Evolutionary conservation across 441 rosid species (phyloP).

Genomic region (Pelargonium fulgidum): DNA sequence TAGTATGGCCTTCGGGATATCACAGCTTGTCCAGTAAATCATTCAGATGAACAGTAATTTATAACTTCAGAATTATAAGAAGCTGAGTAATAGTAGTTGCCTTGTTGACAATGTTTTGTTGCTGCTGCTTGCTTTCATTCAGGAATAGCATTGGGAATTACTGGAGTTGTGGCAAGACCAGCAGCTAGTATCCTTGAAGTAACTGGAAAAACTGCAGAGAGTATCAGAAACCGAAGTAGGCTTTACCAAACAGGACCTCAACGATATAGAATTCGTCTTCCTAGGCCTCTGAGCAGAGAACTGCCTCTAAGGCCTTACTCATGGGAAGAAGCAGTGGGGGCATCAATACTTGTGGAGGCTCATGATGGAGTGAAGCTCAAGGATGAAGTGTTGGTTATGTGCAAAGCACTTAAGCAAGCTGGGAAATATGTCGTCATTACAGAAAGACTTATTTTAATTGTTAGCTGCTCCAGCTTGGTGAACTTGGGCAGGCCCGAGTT

Average conservation of each 20-base stretch:
- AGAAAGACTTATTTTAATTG: slow-evolving; percentile 47
- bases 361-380: slow-evolving; percentile 53
- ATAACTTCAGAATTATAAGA: not conserved
- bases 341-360: slow-evolving; percentile 56
- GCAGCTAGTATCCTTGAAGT: slow-evolving; percentile 96
- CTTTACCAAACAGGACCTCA: slow-evolving; percentile 54
- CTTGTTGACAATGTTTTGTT: slow-evolving; percentile 9
- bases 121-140: slow-evolving; percentile 19
- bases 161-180: slow-evolving; percentile 95
- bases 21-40: not conserved
- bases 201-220: slow-evolving; percentile 93
- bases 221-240: slow-evolving; percentile 85
- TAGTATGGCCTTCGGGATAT: not conserved
- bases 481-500: slow-evolving; percentile 61
- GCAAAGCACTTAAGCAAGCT: slow-evolving; percentile 65
- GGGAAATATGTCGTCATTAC: slow-evolving; percentile 66
- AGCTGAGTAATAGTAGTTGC: not conserved
- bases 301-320: slow-evolving; percentile 81
- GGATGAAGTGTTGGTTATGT: slow-evolving; percentile 56
- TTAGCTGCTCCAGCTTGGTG: slow-evolving; percentile 63
- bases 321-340: slow-evolving; percentile 89
- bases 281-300: slow-evolving; percentile 77
- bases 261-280: slow-evolving; percentile 62
- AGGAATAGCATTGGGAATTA: slow-evolving; percentile 84
- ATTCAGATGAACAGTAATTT: not conserved